Evolutionary conservation across 192 early-diverging fungal genomes (phyloP), one percentile per base, ranked within the genome.

Genomic region (Diversispora epigaea): DNA sequence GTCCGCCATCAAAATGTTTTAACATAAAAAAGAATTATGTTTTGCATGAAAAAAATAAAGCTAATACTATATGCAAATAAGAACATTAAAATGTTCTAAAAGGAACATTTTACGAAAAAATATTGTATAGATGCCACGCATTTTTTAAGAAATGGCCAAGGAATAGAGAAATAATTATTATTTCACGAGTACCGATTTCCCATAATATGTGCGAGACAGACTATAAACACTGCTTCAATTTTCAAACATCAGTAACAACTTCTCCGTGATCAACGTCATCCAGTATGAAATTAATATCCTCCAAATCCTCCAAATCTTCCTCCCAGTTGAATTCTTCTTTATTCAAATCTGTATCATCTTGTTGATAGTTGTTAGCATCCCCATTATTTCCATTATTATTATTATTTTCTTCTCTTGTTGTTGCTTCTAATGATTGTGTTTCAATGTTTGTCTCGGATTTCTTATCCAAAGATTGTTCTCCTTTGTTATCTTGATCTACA

Each of bases 321-420:
- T 66, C 64, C 41, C 41, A 66, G 46, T 46, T 47, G 46, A 46
- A 66, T n/a, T 66, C 64, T 4, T 67, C 65, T 11, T 67, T 39
- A 19, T 46, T 44, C 19, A 47, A 44, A 3, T 67, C 65, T 25
- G 19, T 44, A 3, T 3, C 8, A 5, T 22, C 65, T 4, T 47
- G 9, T 40, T 15, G 15, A 17, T 25, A 40, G 15, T 40, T 63
- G 6, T 63, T 63, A 63, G 25, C 44, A 22, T 45, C 14, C 8
- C 47, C 19, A 21, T 19, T 47, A 47, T 19, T 21, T 4, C 25
- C 65, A 49, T 19, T 22, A 11, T 22, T 22, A 49, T 21, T 12
- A 3, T 47, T 22, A 67, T 21, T 47, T 21, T 14, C 19, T 22
- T 47, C 44, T 47, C 47, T 58, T 10, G n/a, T 67, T 7, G 45